A percentile compares a stretch with the other conserved stretches of the same genome.
Conservation (phyloP, 495 filamentous ascomycete genomes). For the Penicillium lividum region DNA sequence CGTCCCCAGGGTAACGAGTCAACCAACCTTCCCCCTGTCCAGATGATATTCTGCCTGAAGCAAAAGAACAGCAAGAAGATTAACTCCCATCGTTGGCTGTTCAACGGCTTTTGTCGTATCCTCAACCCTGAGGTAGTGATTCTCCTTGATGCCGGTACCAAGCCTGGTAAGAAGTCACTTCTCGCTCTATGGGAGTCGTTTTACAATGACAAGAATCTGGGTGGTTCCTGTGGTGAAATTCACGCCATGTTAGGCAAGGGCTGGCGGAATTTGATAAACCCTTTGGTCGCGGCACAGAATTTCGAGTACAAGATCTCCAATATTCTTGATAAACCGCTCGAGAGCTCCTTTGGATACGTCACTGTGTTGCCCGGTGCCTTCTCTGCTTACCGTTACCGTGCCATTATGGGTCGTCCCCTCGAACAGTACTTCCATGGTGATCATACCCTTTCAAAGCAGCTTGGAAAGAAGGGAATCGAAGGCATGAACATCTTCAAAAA, state of each 20-base stretch:
- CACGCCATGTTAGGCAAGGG: slow-evolving; percentile 93
- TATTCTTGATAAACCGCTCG: slow-evolving; percentile 97
- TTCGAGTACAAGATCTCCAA: slow-evolving; percentile 99
- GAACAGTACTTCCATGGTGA: slow-evolving; percentile 99
- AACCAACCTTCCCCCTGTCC: slow-evolving; percentile 87
- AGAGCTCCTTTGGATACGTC: slow-evolving; percentile 95
- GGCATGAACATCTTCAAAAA: slow-evolving; percentile 99
- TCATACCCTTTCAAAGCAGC: slow-evolving; percentile 88
- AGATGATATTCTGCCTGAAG: slow-evolving; percentile 98
- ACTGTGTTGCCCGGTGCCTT: slow-evolving; percentile 97
- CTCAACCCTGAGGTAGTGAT: slow-evolving; percentile 96
- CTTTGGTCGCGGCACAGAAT: slow-evolving; percentile 92
- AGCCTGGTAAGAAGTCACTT: slow-evolving; percentile 87
- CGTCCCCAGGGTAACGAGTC: slow-evolving; percentile 81
- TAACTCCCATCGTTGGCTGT: slow-evolving; percentile 98
- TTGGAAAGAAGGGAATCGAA: slow-evolving; percentile 98
- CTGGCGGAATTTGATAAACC: slow-evolving; percentile 89
- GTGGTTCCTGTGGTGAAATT: slow-evolving; percentile 97
- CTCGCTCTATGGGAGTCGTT: slow-evolving; percentile 95
- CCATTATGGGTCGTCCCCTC: slow-evolving; percentile 94
- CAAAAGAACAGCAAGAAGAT: slow-evolving; percentile 99
- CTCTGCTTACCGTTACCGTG: slow-evolving; percentile 94
- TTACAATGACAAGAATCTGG: slow-evolving; percentile 97
- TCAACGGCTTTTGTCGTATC: slow-evolving; percentile 95
- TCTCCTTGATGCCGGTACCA: slow-evolving; percentile 94